These are phyloP conservation scores for Cercospora citrullina DNA, from an alignment of 2,329 filamentous ascomycete genomes.

Conservation along the genomic window DNA sequence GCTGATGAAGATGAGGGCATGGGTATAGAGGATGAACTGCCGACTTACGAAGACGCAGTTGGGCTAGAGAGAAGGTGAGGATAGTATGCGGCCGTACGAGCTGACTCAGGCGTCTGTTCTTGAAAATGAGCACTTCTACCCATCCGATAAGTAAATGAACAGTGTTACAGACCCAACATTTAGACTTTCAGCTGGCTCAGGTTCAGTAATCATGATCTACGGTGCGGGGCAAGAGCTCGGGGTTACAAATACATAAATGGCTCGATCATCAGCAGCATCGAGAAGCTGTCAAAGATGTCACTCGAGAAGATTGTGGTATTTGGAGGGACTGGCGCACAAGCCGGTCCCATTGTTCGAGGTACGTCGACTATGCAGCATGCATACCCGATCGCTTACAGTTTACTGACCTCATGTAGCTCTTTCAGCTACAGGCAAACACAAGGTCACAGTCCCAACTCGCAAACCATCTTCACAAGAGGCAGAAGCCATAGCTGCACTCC, in stretches of 20 bases:
- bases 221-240: not conserved
- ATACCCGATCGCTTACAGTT: too few species aligned
- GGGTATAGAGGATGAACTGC: not conserved
- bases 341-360: not conserved
- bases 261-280: not conserved
- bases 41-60: constrained; percentile 5
- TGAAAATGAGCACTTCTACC: not conserved
- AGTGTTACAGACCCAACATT: not conserved
- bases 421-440: not conserved
- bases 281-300: not conserved
- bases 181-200: not conserved
- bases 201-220: not conserved
- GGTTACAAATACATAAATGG: not conserved
- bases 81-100: not conserved
- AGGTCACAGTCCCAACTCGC: not conserved
- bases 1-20: not conserved
- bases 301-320: not conserved
- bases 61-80: not conserved
- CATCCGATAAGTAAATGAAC: not conserved
- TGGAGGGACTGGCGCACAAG: not conserved
- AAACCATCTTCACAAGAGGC: not conserved
- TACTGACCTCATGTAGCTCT: too few species aligned
- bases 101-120: not conserved
- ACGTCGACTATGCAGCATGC: too few species aligned
- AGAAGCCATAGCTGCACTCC: not conserved